Conservation (phyloP, 2,329 filamentous ascomycete genomes). For the Fusarium brevicatenulatum region DNA sequence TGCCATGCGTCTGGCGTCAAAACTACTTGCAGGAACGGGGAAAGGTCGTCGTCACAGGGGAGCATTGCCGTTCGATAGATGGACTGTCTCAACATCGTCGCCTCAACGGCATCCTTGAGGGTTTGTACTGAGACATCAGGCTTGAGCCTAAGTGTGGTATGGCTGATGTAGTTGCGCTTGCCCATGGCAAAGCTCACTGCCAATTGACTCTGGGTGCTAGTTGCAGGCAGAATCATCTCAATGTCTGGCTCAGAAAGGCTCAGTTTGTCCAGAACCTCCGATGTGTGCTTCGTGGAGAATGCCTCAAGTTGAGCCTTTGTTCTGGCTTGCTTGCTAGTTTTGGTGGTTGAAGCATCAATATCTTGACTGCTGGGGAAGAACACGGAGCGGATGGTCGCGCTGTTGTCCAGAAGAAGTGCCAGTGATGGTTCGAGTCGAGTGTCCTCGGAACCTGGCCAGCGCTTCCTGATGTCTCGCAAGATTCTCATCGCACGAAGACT, state of each 20-base stretch:
- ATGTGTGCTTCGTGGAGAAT: not conserved
- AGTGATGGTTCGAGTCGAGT: constrained; percentile 2
- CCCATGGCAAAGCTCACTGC: constrained; percentile 23
- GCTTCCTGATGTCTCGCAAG: constrained; percentile 8
- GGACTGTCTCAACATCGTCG: not conserved
- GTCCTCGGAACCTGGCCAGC: not conserved
- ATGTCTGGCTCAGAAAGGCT: not conserved
- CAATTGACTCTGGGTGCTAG: constrained; percentile 19
- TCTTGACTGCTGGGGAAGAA: not conserved
- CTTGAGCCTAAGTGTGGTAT: not conserved
- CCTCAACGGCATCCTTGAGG: not conserved
- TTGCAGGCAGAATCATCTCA: constrained; percentile 7
- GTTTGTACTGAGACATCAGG: rapidly evolving
- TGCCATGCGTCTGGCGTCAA: not conserved
- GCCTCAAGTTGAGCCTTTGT: not conserved
- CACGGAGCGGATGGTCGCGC: not conserved
- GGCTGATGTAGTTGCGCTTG: constrained; percentile 20
- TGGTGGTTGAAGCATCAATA: rapidly evolving
- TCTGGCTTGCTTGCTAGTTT: not conserved
- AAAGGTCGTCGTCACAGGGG: constrained; percentile 5
- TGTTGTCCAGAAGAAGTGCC: not conserved
- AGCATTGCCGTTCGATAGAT: constrained; percentile 12
- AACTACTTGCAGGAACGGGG: constrained; percentile 1
- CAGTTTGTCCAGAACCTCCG: not conserved
- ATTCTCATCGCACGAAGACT: constrained; percentile 25